Percentiles rank a stretch among this genome's conserved stretches.
Evolutionary conservation across 179 eudicot genomes (phyloP).

Genomic region (Silene coronaria): DNA sequence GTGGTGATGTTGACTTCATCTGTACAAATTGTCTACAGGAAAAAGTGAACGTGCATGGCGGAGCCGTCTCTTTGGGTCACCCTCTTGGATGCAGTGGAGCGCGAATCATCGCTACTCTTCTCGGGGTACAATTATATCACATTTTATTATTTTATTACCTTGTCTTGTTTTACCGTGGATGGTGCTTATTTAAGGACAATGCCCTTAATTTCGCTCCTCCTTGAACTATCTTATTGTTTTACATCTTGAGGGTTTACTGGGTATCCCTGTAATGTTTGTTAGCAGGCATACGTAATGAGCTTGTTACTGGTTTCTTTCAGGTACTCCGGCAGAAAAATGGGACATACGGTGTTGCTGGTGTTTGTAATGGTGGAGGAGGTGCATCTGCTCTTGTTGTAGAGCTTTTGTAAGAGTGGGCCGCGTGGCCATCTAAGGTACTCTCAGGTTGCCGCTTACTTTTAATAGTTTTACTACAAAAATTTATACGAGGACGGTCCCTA

Average conservation of each 20-base stretch:
- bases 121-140: slow-evolving; percentile 56
- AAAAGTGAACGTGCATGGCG: slow-evolving; percentile 87
- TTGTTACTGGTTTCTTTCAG: slow-evolving; percentile 27
- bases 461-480: no score
- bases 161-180: not conserved
- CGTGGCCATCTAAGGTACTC: slow-evolving; percentile 17
- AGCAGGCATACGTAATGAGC: not conserved
- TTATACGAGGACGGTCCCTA: no score
- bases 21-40: slow-evolving; percentile 43
- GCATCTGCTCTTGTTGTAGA: slow-evolving; percentile 92
- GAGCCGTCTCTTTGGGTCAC: slow-evolving; percentile 95
- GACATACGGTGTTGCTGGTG: slow-evolving; percentile 83
- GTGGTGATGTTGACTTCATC: slow-evolving; percentile 4
- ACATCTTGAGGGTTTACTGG: not conserved
- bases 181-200: not conserved
- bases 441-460: not conserved
- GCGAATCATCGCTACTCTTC: slow-evolving; percentile 76
- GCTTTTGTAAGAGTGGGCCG: slow-evolving; percentile 41
- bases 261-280: not conserved
- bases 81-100: slow-evolving; percentile 99
- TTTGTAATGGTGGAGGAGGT: slow-evolving; percentile 99
- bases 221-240: not conserved
- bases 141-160: not conserved
- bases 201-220: not conserved
- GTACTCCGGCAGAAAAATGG: slow-evolving; percentile 79